phyloP scores from a whole-genome alignment of 169 alveolate species.

The Neospora caninum region DNA sequence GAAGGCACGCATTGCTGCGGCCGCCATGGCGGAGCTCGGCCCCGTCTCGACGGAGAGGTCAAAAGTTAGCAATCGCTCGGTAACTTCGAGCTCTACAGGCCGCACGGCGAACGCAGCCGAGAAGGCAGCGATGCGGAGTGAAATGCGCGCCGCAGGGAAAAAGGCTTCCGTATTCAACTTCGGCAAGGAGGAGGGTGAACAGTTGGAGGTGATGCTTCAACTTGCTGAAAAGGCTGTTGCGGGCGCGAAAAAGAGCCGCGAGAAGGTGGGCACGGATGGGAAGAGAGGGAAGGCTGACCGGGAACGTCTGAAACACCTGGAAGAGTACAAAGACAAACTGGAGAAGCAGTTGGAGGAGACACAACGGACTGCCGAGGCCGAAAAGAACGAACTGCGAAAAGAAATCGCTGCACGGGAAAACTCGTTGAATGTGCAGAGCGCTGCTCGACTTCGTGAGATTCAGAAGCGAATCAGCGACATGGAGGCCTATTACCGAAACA shows the following conservation, averaged over 20 bases:
- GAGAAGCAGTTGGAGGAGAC: conserved; percentile 6
- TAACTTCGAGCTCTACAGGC: background rate
- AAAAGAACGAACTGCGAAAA: conserved; percentile 28
- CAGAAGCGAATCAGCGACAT: conserved; percentile 21
- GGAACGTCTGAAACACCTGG: background rate
- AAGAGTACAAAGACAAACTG: background rate
- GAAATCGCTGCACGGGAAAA: conserved; percentile 56
- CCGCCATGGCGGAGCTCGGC: too few species aligned
- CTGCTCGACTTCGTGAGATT: conserved; percentile 51
- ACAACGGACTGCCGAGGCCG: conserved; percentile 16
- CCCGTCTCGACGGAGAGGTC: too few species aligned
- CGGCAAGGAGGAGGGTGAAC: background rate
- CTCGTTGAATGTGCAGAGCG: conserved; percentile 54
- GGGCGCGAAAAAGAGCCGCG: background rate
- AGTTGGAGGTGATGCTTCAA: background rate
- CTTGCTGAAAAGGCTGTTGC: background rate
- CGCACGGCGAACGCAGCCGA: background rate
- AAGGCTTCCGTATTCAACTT: background rate
- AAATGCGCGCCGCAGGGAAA: background rate
- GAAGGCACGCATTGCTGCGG: too few species aligned
- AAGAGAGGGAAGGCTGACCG: background rate
- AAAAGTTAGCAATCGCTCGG: too few species aligned
- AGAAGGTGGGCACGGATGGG: background rate
- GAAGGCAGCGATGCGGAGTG: background rate
- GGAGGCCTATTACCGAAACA: conserved; percentile 33